Evolutionary conservation across 2,329 filamentous ascomycete genomes (phyloP).

Genomic region (Fusarium euwallaceae): DNA sequence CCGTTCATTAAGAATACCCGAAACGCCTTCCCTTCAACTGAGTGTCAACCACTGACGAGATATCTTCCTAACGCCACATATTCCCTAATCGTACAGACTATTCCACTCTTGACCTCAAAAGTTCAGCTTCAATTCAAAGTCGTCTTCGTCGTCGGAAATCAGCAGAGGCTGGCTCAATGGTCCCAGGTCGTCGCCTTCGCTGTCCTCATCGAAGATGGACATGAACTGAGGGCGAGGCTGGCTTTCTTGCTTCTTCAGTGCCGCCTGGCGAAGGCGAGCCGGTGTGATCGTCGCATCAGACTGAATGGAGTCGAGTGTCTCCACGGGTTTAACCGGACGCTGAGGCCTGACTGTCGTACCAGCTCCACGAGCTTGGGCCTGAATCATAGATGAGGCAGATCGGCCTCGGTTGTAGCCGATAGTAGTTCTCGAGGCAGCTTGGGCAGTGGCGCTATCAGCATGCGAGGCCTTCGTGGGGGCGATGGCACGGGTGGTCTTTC

Average conservation of each 20-base stretch:
- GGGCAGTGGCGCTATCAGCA: constrained; percentile 71
- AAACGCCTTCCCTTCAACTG: constrained; percentile 30
- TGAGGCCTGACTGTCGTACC: constrained; percentile 24
- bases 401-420: constrained; percentile 88
- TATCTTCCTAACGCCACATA: constrained; percentile 32
- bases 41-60: background rate
- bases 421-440: constrained; percentile 81
- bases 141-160: constrained; percentile 61
- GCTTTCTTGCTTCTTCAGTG: constrained; percentile 37
- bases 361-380: constrained; percentile 41
- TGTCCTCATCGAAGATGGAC: constrained; percentile 69
- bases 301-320: constrained; percentile 22
- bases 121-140: constrained; percentile 67
- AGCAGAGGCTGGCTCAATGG: constrained; percentile 41
- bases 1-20: constrained; percentile 3
- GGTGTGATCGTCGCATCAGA: constrained; percentile 63
- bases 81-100: constrained; percentile 27
- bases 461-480: constrained; percentile 61
- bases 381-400: constrained; percentile 62
- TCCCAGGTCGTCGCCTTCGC: constrained; percentile 52
- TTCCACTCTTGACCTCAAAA: constrained; percentile 35
- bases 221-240: constrained; percentile 65
- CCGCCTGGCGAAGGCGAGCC: constrained; percentile 50
- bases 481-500: constrained; percentile 53
- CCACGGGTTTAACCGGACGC: constrained; percentile 33